Evolutionary conservation across 2,329 filamentous ascomycete genomes (phyloP).

Genomic region (Ophiostoma pallidulum): DNA sequence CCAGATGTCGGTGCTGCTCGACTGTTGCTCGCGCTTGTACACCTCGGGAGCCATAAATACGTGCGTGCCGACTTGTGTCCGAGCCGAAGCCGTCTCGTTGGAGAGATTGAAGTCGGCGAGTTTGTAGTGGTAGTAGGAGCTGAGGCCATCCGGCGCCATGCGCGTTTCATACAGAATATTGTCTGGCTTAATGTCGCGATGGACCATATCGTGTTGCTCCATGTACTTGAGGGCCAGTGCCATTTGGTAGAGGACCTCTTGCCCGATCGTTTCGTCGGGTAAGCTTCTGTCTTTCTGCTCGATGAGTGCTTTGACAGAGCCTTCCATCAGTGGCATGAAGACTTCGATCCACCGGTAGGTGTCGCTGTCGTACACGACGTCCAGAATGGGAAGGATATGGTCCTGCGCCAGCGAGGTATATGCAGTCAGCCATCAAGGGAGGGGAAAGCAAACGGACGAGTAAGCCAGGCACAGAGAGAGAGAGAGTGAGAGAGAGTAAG

Average conservation of each 20-base stretch:
- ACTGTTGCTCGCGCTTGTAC: slow-evolving; percentile 15
- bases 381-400: slow-evolving; percentile 16
- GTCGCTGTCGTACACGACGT: slow-evolving; percentile 8
- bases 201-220: slow-evolving; percentile 61
- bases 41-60: slow-evolving; percentile 24
- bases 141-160: slow-evolving; percentile 13
- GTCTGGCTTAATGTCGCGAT: slow-evolving; percentile 94
- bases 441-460: neutral
- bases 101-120: slow-evolving; percentile 92
- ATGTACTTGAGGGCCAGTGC: slow-evolving; percentile 18
- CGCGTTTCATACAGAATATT: slow-evolving; percentile 78
- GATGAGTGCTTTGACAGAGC: slow-evolving; percentile 9
- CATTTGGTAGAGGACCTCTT: slow-evolving; percentile 16
- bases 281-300: neutral
- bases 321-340: slow-evolving; percentile 15
- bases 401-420: slow-evolving; percentile 3
- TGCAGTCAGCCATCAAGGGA: no score
- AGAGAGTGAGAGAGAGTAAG: neutral
- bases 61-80: slow-evolving; percentile 20
- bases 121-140: slow-evolving; percentile 53
- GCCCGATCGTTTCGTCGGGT: neutral
- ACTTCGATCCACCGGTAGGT: slow-evolving; percentile 13
- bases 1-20: slow-evolving; percentile 23
- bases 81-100: slow-evolving; percentile 39
- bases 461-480: neutral